A percentile compares a stretch with the other conserved stretches of the same genome.
phyloP scores from a whole-genome alignment of 108 stramenopile species.

The Epithemia pelagica region DNA sequence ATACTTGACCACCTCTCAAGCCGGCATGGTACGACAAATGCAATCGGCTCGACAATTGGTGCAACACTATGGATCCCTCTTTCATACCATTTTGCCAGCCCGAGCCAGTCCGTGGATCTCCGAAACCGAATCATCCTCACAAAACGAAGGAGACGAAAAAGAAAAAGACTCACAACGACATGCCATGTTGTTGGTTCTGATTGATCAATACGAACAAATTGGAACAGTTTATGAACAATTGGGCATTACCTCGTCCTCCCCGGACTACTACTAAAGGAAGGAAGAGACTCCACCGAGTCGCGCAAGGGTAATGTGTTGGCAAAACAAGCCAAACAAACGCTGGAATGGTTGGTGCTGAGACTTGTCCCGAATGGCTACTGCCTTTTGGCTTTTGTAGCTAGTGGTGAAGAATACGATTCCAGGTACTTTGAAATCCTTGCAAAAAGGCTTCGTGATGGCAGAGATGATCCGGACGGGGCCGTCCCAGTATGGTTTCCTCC shows the following conservation, averaged over 20 bases:
- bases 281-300: no score
- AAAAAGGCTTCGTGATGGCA: no score
- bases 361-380: no score
- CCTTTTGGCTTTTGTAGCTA: no score
- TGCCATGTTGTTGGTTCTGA: constrained; percentile 17
- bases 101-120: constrained; percentile 63
- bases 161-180: background rate
- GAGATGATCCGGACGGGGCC: no score
- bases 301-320: no score
- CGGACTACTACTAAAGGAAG: no score
- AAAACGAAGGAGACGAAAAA: constrained; percentile 19
- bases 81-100: constrained; percentile 57
- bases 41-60: constrained; percentile 59
- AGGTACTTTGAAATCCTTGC: no score
- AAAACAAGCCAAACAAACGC: no score
- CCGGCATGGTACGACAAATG: constrained; percentile 60
- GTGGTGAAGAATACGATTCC: no score
- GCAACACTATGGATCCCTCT: constrained; percentile 57
- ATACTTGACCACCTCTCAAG: constrained; percentile 66
- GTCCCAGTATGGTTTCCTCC: no score
- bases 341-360: no score
- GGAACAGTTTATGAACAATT: constrained; percentile 44
- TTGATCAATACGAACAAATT: constrained; percentile 41
- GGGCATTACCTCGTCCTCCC: constrained; percentile 21
- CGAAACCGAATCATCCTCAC: constrained; percentile 11